phyloP scores from a whole-genome alignment of 441 rosid genomes.

The Brassica hybrid region DNA sequence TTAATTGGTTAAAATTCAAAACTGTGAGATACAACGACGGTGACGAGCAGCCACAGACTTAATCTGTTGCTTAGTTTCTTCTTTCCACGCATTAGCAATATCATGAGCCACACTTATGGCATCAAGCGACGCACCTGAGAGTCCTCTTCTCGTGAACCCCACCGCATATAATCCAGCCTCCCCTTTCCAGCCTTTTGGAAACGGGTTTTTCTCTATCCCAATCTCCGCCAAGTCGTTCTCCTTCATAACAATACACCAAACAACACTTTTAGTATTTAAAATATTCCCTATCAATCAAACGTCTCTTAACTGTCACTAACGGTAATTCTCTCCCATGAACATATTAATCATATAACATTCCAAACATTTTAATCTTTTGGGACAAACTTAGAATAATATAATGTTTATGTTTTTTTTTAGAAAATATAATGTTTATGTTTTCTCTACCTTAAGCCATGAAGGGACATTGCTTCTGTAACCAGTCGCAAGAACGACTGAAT shows the following conservation, averaged over 20 bases:
- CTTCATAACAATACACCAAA: slow-evolving; percentile 41
- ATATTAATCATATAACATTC: not conserved
- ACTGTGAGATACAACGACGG: slow-evolving; percentile 83
- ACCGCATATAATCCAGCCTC: slow-evolving; percentile 80
- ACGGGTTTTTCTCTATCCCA: slow-evolving; percentile 69
- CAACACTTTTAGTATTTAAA: slow-evolving; percentile 4
- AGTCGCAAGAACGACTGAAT: slow-evolving; percentile 80
- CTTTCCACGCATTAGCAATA: slow-evolving; percentile 70
- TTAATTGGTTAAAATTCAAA: slow-evolving; percentile 38
- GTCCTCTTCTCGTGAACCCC: slow-evolving; percentile 84
- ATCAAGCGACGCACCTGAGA: slow-evolving; percentile 77
- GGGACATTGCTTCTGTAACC: slow-evolving; percentile 95
- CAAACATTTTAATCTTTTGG: not conserved
- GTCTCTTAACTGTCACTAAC: not conserved
- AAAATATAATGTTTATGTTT: too few relatives aligned
- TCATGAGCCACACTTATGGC: slow-evolving; percentile 71
- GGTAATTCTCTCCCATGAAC: slow-evolving; percentile 7
- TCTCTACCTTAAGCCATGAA: slow-evolving; percentile 78
- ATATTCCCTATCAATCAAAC: too few relatives aligned
- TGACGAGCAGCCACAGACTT: slow-evolving; percentile 58
- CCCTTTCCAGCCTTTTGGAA: slow-evolving; percentile 90
- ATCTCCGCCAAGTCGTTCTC: slow-evolving; percentile 57
- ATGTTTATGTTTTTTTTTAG: not conserved
- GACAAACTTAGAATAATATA: too few relatives aligned
- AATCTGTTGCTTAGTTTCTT: slow-evolving; percentile 71